Percentiles rank a stretch among this genome's conserved stretches.
These are phyloP conservation scores for Pestalotiopsis sp. DNA, from an alignment of 2,329 filamentous ascomycete species.

Conservation along the genomic window DNA sequence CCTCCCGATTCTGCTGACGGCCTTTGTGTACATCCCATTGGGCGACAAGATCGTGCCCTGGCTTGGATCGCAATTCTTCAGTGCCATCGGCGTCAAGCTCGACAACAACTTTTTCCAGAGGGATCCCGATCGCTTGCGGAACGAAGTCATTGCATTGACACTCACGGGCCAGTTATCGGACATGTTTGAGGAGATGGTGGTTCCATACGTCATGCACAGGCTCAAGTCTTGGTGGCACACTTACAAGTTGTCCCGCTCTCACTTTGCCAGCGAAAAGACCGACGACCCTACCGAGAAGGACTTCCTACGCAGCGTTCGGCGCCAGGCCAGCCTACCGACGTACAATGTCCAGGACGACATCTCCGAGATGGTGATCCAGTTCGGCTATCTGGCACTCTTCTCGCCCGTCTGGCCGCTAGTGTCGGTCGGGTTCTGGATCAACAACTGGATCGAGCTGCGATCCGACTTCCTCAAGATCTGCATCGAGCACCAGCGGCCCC, in stretches of 20 bases:
- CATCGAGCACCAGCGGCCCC: constrained; percentile 71
- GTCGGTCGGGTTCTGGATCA: constrained; percentile 71
- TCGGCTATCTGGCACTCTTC: constrained; percentile 75
- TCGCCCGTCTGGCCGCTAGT: constrained; percentile 77
- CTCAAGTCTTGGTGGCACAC: constrained; percentile 48
- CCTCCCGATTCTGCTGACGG: constrained; percentile 73
- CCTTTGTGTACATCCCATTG: constrained; percentile 80
- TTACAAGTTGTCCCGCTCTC: constrained; percentile 35
- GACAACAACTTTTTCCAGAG: constrained; percentile 60
- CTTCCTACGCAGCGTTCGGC: constrained; percentile 66
- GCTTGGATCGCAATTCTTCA: constrained; percentile 61
- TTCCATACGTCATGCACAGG: constrained; percentile 69
- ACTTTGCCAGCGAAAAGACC: constrained; percentile 48
- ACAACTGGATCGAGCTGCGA: constrained; percentile 78
- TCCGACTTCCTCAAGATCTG: constrained; percentile 79
- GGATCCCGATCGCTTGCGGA: constrained; percentile 66
- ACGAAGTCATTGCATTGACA: constrained; percentile 76
- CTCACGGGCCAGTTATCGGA: constrained; percentile 73
- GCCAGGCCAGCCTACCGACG: constrained; percentile 66
- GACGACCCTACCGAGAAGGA: constrained; percentile 65
- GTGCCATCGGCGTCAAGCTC: constrained; percentile 56
- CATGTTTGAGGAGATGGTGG: constrained; percentile 71
- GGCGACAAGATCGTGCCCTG: constrained; percentile 69
- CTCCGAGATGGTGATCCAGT: constrained; percentile 73
- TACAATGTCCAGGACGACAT: constrained; percentile 77